phyloP scores from a whole-genome alignment of 2,329 filamentous ascomycete genomes.

The Penicillium brevicompactum region DNA sequence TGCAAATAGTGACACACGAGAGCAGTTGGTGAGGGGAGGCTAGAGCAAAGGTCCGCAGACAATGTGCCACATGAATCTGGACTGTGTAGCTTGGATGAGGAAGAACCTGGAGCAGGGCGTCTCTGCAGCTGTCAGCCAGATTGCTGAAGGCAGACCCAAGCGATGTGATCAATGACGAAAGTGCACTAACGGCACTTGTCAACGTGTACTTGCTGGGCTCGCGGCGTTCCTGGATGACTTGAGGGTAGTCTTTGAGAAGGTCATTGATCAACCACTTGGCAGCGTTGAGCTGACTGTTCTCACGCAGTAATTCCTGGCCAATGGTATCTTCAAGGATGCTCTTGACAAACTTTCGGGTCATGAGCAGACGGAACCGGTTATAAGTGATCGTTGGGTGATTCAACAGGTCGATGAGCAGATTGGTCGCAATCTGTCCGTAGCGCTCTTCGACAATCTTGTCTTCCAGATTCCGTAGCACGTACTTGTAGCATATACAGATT shows the following conservation, averaged over 20 bases:
- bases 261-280: slow-evolving; percentile 82
- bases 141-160: slow-evolving; percentile 79
- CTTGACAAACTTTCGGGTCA: slow-evolving; percentile 81
- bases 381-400: slow-evolving; percentile 73
- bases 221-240: slow-evolving; percentile 79
- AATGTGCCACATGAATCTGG: slow-evolving; percentile 84
- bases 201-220: slow-evolving; percentile 88
- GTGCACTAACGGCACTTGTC: slow-evolving; percentile 74
- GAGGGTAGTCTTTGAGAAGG: slow-evolving; percentile 91
- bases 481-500: slow-evolving; percentile 83
- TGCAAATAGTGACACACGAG: slow-evolving; percentile 88
- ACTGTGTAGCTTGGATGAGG: slow-evolving; percentile 97
- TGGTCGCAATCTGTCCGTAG: slow-evolving; percentile 79
- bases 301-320: slow-evolving; percentile 78
- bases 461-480: slow-evolving; percentile 75
- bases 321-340: slow-evolving; percentile 82
- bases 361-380: slow-evolving; percentile 84
- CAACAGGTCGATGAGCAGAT: slow-evolving; percentile 78
- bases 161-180: slow-evolving; percentile 75
- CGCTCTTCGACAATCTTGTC: slow-evolving; percentile 80
- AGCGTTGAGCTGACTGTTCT: slow-evolving; percentile 83
- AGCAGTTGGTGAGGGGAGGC: slow-evolving; percentile 91
- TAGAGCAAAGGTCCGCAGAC: slow-evolving; percentile 81
- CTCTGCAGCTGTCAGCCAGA: slow-evolving; percentile 81
- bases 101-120: slow-evolving; percentile 84